Evolutionary conservation across 371 early-diverging fungal species (phyloP), one percentile per base, ranked within the genome.

Genomic region (Rhizopus delemar): DNA sequence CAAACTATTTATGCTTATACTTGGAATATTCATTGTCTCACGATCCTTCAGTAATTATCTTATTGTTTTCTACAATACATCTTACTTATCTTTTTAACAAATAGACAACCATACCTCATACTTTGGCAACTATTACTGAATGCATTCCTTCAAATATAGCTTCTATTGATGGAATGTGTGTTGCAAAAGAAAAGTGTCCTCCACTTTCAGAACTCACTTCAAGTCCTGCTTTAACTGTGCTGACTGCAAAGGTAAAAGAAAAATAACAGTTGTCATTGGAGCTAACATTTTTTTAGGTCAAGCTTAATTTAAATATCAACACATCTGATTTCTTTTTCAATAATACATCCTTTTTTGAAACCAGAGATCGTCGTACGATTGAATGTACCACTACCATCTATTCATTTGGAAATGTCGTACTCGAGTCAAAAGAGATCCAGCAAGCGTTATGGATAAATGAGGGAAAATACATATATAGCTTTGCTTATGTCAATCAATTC

Each of bases 401-500:
- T 41, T 86, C 86, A 1, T 88, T 85, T 66, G 86, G 86, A 5
- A 71, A 77, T 50, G 80, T 79, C 9, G 84, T 86, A 2, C 59
- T 86, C 9, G 83, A 88, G 57, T 77, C 85, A 5, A 73, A 71
- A 29, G 82, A 86, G 66, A 65, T 82, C 15, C 82, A 83, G 39
- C 81, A 82, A 45, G 80, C 78, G 1, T 57, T 78, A 3, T 71
- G 68, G 69, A 51, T 74, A 11, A 69, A 70, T 36, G 65, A 75
- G 45, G 73, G 68, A 33, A 77, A 71, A 63, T 78, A 69, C 59
- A 70, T 75, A 51, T 76, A 81, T 46, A 78, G 70, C 34, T 80
- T 86, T 73, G 81, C 83, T 59, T 74, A 71, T 66, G 76, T 83
- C 56, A 73, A 86, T 61, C 75, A 91, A 53, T 75, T 90, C 83